A percentile compares a stretch with the other conserved stretches of the same genome.
These are phyloP conservation scores for Coprinopsis strossmayeri DNA, from an alignment of 768 basidiomycete genomes.

Conservation along the genomic window DNA sequence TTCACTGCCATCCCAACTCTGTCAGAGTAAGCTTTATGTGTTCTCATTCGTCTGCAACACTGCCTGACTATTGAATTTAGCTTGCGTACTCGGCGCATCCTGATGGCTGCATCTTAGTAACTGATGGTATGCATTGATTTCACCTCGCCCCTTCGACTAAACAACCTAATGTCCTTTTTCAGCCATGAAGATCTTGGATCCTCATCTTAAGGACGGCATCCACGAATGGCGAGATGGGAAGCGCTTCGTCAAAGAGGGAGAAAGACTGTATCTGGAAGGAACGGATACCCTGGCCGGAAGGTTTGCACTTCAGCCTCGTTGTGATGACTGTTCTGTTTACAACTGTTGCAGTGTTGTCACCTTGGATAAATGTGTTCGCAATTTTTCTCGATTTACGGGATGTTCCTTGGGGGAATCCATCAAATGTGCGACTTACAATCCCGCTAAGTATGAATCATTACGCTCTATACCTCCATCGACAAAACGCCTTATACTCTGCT, in stretches of 20 bases:
- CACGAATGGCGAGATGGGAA: slow-evolving; percentile 87
- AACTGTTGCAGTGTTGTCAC: slow-evolving; percentile 69
- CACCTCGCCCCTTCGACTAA: not conserved
- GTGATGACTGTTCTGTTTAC: no score
- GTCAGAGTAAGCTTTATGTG: slow-evolving; percentile 50
- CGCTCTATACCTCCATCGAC: not conserved
- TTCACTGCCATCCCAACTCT: slow-evolving; percentile 88
- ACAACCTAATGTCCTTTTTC: slow-evolving; percentile 2
- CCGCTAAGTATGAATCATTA: slow-evolving; percentile 53
- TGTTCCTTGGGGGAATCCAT: slow-evolving; percentile 81
- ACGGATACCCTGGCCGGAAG: slow-evolving; percentile 87
- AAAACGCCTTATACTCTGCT: slow-evolving; percentile 2
- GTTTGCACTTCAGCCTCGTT: slow-evolving; percentile 33
- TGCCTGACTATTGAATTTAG: slow-evolving; percentile 30
- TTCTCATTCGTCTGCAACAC: not conserved
- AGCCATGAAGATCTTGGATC: slow-evolving; percentile 88
- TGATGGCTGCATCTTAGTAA: slow-evolving; percentile 83
- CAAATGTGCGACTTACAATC: slow-evolving; percentile 80
- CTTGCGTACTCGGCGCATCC: slow-evolving; percentile 79
- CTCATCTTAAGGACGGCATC: slow-evolving; percentile 73
- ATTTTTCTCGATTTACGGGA: slow-evolving; percentile 78
- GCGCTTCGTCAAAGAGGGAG: slow-evolving; percentile 74
- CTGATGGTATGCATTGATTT: slow-evolving; percentile 59
- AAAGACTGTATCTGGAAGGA: slow-evolving; percentile 75
- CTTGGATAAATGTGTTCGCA: slow-evolving; percentile 78